Conservation (phyloP, 495 filamentous ascomycete genomes). For the Apiosordaria backusii region DNA sequence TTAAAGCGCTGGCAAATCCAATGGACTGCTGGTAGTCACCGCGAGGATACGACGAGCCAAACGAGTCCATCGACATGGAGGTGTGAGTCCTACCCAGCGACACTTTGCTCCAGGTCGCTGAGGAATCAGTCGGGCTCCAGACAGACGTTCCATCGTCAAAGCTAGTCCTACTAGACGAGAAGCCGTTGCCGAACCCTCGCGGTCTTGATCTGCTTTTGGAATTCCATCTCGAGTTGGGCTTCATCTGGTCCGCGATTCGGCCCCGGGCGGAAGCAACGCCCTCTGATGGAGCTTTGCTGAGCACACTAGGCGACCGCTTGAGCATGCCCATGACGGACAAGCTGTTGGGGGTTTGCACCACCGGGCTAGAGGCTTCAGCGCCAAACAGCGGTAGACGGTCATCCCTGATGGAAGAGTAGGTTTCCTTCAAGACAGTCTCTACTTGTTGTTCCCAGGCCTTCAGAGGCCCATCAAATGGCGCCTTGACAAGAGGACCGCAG, state of each 20-base stretch:
- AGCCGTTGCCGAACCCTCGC: slow-evolving; percentile 73
- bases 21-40: slow-evolving; percentile 94
- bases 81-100: slow-evolving; percentile 86
- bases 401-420: slow-evolving; percentile 83
- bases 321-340: slow-evolving; percentile 64
- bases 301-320: slow-evolving; percentile 79
- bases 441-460: slow-evolving; percentile 87
- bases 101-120: slow-evolving; percentile 86
- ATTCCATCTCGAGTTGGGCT: slow-evolving; percentile 66
- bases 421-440: slow-evolving; percentile 85
- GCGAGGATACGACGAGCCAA: slow-evolving; percentile 71
- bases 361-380: slow-evolving; percentile 52
- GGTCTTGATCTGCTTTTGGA: slow-evolving; percentile 81
- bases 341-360: slow-evolving; percentile 39
- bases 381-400: slow-evolving; percentile 75
- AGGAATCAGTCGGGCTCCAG: slow-evolving; percentile 82
- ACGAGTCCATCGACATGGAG: slow-evolving; percentile 84
- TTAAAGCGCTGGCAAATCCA: slow-evolving; percentile 94
- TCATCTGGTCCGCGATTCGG: slow-evolving; percentile 61
- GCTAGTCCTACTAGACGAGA: slow-evolving; percentile 90
- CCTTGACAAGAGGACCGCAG: slow-evolving; percentile 69
- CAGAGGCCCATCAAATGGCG: slow-evolving; percentile 70
- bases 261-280: slow-evolving; percentile 68
- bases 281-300: slow-evolving; percentile 82
- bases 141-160: slow-evolving; percentile 86